A percentile compares a stretch with the other conserved stretches of the same genome.
phyloP scores from a whole-genome alignment of 2,329 filamentous ascomycete species.

The Lasiodiplodia sp. region DNA sequence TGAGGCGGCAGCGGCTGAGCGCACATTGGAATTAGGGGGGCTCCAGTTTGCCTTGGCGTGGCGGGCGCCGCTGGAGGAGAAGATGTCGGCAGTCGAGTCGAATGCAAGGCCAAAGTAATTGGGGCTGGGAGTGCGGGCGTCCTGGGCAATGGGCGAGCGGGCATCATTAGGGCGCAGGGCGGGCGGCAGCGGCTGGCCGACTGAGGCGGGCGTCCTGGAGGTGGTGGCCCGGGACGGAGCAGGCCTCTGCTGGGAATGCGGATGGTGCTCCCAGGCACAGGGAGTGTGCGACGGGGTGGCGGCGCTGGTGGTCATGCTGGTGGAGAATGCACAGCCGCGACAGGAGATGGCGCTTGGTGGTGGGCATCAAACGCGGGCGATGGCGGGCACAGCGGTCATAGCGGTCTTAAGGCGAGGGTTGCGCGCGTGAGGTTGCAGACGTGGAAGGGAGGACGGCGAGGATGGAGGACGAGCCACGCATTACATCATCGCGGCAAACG shows the following conservation, averaged over 20 bases:
- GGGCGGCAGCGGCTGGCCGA: slow-evolving; percentile 38
- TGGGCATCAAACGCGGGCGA: slow-evolving; percentile 20
- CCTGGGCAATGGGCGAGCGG: slow-evolving; percentile 42
- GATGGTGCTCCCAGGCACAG: slow-evolving; percentile 27
- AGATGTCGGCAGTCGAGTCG: slow-evolving; percentile 66
- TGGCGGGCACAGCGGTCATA: slow-evolving; percentile 22
- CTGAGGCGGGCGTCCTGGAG: slow-evolving; percentile 37
- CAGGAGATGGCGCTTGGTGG: not conserved
- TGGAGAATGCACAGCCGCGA: slow-evolving; percentile 21
- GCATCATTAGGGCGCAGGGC: slow-evolving; percentile 39
- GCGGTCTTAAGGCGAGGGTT: slow-evolving; percentile 20
- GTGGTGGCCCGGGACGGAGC: slow-evolving; percentile 39
- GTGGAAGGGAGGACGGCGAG: slow-evolving; percentile 25
- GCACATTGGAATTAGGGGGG: slow-evolving; percentile 72
- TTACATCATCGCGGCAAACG: slow-evolving; percentile 28
- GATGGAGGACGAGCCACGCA: slow-evolving; percentile 24
- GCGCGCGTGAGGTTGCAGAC: slow-evolving; percentile 23
- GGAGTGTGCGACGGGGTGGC: slow-evolving; percentile 29
- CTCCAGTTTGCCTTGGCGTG: slow-evolving; percentile 78
- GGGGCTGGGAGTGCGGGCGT: slow-evolving; percentile 64
- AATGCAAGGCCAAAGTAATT: slow-evolving; percentile 86
- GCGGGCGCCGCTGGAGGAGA: slow-evolving; percentile 65
- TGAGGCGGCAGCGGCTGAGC: slow-evolving; percentile 71
- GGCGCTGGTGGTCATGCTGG: slow-evolving; percentile 24
- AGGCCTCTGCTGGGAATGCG: slow-evolving; percentile 35